Evolutionary conservation across 2,329 filamentous ascomycete species (phyloP).

Genomic region (Trichoderma koningii): DNA sequence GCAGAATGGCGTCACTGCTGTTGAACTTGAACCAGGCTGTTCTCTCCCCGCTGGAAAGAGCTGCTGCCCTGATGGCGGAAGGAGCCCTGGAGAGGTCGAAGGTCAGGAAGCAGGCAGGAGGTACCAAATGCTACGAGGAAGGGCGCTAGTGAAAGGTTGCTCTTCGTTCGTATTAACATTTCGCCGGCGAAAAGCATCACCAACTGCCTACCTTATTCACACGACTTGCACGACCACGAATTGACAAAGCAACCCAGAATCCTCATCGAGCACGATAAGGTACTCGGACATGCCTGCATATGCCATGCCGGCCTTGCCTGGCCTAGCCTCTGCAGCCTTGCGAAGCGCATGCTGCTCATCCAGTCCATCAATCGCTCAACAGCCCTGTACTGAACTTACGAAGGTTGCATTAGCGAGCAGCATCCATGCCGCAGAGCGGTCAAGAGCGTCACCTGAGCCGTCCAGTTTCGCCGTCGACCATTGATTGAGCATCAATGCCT

Average conservation of each 20-base stretch:
- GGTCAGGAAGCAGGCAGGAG: too few species aligned
- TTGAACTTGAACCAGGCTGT: not conserved
- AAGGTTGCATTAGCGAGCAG: conserved; percentile 9
- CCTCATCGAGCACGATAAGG: not conserved
- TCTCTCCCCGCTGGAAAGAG: not conserved
- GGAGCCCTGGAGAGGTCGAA: too few species aligned
- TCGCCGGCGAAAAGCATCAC: too few species aligned
- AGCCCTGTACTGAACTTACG: not conserved
- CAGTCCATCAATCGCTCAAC: not conserved
- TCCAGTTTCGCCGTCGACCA: conserved; percentile 11
- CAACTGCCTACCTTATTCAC: too few species aligned
- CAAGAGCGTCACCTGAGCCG: conserved; percentile 27
- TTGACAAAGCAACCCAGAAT: not conserved
- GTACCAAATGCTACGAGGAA: too few species aligned
- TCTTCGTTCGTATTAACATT: too few species aligned
- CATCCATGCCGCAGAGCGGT: conserved; percentile 19
- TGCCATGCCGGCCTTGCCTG: not conserved
- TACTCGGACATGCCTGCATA: not conserved
- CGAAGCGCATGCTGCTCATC: conserved; percentile 10
- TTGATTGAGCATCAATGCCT: not conserved
- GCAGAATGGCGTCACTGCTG: conserved; percentile 10
- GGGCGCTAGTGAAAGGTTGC: too few species aligned
- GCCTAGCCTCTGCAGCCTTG: conserved; percentile 19
- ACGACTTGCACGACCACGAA: not conserved
- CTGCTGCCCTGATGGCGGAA: too few species aligned